Conservation (phyloP, 345 rosid species). For the Linum usitatissimum region DNA sequence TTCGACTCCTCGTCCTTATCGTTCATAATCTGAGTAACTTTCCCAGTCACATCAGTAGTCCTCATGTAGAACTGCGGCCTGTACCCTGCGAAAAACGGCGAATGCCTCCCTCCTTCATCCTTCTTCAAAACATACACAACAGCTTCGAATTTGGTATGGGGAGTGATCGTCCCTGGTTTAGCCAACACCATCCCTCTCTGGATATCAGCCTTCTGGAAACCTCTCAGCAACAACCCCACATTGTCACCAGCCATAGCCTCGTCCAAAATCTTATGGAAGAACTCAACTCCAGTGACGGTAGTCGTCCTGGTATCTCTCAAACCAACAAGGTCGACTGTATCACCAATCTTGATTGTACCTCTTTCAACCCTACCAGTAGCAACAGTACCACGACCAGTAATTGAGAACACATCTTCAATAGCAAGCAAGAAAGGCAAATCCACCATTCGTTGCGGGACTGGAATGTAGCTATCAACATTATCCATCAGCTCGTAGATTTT, state of each 20-base stretch:
- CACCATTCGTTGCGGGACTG: neutral
- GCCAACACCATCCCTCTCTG: conserved; percentile 97
- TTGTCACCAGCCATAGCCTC: conserved; percentile 5
- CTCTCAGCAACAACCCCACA: conserved; percentile 56
- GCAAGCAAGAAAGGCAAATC: conserved; percentile 6
- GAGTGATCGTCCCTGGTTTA: conserved; percentile 71
- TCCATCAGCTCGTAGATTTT: neutral
- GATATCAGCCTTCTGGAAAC: conserved; percentile 73
- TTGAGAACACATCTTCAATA: conserved; percentile 3
- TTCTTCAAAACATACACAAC: conserved; percentile 91
- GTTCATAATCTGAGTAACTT: conserved; percentile 61
- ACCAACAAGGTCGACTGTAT: conserved; percentile 19
- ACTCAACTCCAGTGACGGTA: conserved; percentile 6
- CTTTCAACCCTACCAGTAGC: conserved; percentile 92
- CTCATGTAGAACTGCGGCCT: conserved; percentile 97
- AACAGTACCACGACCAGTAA: conserved; percentile 12
- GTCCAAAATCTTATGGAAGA: conserved; percentile 6
- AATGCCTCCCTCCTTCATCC: conserved; percentile 96
- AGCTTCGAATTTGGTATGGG: conserved; percentile 62
- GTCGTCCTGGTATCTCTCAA: neutral
- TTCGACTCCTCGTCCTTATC: conserved; percentile 90
- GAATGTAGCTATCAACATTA: neutral
- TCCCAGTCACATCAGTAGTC: conserved; percentile 86
- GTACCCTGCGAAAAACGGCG: conserved; percentile 77
- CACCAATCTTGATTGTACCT: conserved; percentile 66